Evolutionary conservation across 371 early-diverging fungal species (phyloP), one percentile per base, ranked within the genome.

Genomic region (Lichtheimia hyalospora): DNA sequence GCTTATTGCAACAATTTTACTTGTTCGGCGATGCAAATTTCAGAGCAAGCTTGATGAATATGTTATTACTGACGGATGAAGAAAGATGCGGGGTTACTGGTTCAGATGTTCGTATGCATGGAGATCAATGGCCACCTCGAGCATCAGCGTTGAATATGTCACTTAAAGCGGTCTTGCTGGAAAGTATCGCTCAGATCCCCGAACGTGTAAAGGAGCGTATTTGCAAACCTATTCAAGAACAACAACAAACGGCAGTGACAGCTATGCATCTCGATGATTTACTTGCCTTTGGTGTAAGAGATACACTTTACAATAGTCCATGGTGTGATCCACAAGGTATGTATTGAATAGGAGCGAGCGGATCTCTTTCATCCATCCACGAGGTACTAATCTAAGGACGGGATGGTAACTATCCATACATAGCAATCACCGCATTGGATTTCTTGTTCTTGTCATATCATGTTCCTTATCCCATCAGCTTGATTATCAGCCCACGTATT

Each of bases 401-500:
- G 56, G 62, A 10, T 49, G 13, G 12, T 6, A 1, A 62, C 49
- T 46, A 16, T 49, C 52, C 42, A 20, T 25, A 53, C 41, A 52
- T 50, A 59, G 68, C 34, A 41, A 57, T 82, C 15, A 75, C 75
- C n/a, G 82, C 83, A 12, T 63, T 83, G 1, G 81, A 80, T 51
- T 84, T 84, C 59, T 60, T 84, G 52, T 71, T 74, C n/a, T 23
- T 82, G 43, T 59, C 67, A 4, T 84, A 83, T 63, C 64, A 67
- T 46, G 72, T 77, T 2, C 71, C 69, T 8, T 70, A 77, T 20
- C 83, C 85, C 12, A 53, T 84, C 10, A 70, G 69, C 34, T 57
- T 82, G 8, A 52, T 84, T 28, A 76, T 83, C 34, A 81, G 78
- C 0, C 60, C 71, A 0, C 50, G 54, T 1, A 69, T 70, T 10